Evolutionary conservation across 2,329 filamentous ascomycete genomes (phyloP).

Genomic region (Fusarium marasasianum): DNA sequence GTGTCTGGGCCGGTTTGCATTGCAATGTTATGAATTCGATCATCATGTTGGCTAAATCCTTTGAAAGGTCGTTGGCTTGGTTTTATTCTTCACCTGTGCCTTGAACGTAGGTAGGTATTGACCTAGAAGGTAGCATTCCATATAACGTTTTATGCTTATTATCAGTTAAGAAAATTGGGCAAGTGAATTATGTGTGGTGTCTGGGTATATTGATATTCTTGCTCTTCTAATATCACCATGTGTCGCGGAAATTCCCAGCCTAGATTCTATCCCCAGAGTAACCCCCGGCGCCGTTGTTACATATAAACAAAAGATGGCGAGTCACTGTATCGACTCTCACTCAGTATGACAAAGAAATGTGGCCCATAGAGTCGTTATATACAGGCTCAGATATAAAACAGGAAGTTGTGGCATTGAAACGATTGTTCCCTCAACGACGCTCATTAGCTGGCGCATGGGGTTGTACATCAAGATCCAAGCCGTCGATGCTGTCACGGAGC

Average conservation of each 20-base stretch:
- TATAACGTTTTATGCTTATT: neutral
- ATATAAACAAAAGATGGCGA: slow-evolving; percentile 28
- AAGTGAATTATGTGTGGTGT: slow-evolving; percentile 19
- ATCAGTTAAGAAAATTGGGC: neutral
- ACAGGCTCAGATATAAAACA: slow-evolving; percentile 24
- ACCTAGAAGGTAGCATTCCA: neutral
- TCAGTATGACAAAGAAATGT: slow-evolving; percentile 21
- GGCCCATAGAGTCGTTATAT: slow-evolving; percentile 20
- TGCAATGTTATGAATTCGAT: neutral
- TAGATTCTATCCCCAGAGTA: slow-evolving; percentile 14
- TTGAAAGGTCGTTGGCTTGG: neutral
- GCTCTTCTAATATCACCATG: slow-evolving; percentile 6
- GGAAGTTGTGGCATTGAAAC: slow-evolving; percentile 20
- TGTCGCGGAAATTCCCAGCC: neutral
- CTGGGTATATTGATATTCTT: slow-evolving; percentile 34
- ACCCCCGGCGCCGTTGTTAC: slow-evolving; percentile 19
- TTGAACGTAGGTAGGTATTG: neutral
- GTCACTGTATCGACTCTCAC: slow-evolving; percentile 5
- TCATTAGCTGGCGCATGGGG: slow-evolving; percentile 24
- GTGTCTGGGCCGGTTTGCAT: neutral
- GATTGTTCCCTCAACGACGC: slow-evolving; percentile 25
- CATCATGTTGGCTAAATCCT: neutral
- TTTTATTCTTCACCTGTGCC: neutral
- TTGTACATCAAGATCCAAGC: slow-evolving; percentile 48
- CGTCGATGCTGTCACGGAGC: slow-evolving; percentile 52